Evolutionary conservation across 306 rosid genomes (phyloP).

Genomic region (Malus sylvestris): DNA sequence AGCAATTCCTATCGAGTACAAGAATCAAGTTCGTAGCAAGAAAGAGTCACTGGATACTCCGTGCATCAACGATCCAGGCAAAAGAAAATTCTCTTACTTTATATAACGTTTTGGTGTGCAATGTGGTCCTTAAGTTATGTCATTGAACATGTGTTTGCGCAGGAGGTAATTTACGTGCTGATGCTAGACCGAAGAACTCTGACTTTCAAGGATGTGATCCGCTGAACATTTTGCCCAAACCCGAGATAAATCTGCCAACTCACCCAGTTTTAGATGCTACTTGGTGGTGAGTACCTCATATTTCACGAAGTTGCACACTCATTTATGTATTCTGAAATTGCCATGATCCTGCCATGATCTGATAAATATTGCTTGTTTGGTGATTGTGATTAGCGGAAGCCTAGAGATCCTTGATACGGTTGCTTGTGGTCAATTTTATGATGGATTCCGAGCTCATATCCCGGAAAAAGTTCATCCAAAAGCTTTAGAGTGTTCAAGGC

Average conservation of each 20-base stretch:
- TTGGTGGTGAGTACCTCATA: slow-evolving; percentile 10
- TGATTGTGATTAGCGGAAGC: slow-evolving; percentile 1
- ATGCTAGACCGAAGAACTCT: neutral
- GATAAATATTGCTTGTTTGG: neutral
- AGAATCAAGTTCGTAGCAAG: neutral
- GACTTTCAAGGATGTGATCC: neutral
- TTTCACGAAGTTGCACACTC: neutral
- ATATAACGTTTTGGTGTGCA: neutral
- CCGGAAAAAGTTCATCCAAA: neutral
- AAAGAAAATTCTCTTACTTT: too few species aligned
- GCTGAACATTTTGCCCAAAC: neutral
- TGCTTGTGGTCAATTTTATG: neutral
- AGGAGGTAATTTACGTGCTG: neutral
- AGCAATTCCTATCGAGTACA: neutral
- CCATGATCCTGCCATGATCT: neutral
- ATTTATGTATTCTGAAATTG: neutral
- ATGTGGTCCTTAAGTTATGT: neutral
- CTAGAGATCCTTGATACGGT: neutral
- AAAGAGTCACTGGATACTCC: neutral
- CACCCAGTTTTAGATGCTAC: neutral
- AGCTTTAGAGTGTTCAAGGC: neutral
- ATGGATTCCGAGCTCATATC: slow-evolving; percentile 1
- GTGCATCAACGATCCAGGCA: neutral
- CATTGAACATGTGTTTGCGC: neutral
- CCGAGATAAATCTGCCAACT: neutral